A percentile compares a stretch with the other conserved stretches of the same genome.
Conservation (phyloP, 805 yeast genomes). For the Komagataella ulmi region DNA sequence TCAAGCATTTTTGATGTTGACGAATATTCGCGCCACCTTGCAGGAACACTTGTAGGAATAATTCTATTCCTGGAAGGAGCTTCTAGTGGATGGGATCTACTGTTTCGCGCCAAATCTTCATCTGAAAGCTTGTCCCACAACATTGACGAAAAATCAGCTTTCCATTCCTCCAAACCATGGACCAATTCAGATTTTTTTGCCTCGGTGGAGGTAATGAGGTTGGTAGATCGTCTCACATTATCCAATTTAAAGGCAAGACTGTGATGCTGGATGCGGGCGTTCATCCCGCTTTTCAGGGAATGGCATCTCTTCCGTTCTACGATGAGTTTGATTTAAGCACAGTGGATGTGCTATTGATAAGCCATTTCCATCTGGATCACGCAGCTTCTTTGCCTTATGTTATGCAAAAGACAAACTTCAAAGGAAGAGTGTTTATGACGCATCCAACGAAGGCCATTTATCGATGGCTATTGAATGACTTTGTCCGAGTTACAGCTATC, state of each 20-base stretch:
- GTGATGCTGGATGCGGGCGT: constrained; percentile 97
- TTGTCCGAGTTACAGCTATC: constrained; percentile 74
- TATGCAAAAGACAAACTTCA: constrained; percentile 91
- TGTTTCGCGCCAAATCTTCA: not conserved
- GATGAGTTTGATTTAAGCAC: constrained; percentile 88
- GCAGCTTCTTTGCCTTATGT: constrained; percentile 97
- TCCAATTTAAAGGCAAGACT: constrained; percentile 86
- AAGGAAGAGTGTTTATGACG: constrained; percentile 96
- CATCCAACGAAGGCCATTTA: constrained; percentile 98
- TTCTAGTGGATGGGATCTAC: not conserved
- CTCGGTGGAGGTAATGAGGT: constrained; percentile 98
- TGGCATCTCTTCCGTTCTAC: constrained; percentile 85
- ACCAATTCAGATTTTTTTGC: constrained; percentile 55
- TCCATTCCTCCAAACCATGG: not conserved
- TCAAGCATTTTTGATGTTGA: not conserved
- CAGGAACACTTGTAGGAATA: no score
- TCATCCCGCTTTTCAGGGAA: constrained; percentile 89
- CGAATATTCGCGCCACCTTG: not conserved
- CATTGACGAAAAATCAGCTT: not conserved
- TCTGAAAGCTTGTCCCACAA: not conserved
- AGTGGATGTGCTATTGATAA: constrained; percentile 74
- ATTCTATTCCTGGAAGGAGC: not conserved
- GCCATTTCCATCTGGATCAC: constrained; percentile 96
- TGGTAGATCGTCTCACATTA: constrained; percentile 89
- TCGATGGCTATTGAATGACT: constrained; percentile 89